These are phyloP conservation scores for Rhynchosporium agropyri DNA, from an alignment of 2,329 filamentous ascomycete species.

Conservation along the genomic window DNA sequence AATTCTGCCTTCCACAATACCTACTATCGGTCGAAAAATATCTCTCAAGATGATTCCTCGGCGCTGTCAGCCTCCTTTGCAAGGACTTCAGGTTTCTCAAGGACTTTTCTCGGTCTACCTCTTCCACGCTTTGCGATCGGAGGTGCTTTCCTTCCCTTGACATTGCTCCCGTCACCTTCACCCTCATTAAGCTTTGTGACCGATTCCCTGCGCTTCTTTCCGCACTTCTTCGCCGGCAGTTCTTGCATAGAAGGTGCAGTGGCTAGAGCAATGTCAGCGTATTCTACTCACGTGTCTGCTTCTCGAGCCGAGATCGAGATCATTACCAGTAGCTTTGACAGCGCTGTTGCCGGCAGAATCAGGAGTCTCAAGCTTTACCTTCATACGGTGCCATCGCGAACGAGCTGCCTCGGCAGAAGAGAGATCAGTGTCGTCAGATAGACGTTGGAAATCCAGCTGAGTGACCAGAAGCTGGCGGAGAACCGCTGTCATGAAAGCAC, in stretches of 20 bases:
- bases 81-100: too few relatives aligned
- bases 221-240: not conserved
- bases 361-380: not conserved
- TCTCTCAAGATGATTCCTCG: too few relatives aligned
- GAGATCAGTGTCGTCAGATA: conserved; percentile 2
- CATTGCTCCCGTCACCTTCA: not conserved
- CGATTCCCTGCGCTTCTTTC: not conserved
- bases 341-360: not conserved
- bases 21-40: too few relatives aligned
- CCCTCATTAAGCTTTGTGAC: not conserved
- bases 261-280: not conserved
- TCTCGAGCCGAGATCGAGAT: not conserved
- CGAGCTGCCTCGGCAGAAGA: conserved; percentile 6
- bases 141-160: not conserved
- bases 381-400: conserved; percentile 12
- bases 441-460: not conserved
- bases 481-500: conserved; percentile 1
- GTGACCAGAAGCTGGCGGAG: conserved; percentile 5
- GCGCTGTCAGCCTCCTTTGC: too few relatives aligned
- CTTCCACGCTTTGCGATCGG: not conserved
- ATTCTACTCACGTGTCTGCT: not conserved
- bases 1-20: too few relatives aligned
- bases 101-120: not conserved
- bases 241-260: not conserved
- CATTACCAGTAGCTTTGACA: not conserved